Percentiles rank a stretch among this genome's conserved stretches.
Conservation (phyloP, 1,284 basidiomycete genomes). For the Ceratobasidium sp. region DNA sequence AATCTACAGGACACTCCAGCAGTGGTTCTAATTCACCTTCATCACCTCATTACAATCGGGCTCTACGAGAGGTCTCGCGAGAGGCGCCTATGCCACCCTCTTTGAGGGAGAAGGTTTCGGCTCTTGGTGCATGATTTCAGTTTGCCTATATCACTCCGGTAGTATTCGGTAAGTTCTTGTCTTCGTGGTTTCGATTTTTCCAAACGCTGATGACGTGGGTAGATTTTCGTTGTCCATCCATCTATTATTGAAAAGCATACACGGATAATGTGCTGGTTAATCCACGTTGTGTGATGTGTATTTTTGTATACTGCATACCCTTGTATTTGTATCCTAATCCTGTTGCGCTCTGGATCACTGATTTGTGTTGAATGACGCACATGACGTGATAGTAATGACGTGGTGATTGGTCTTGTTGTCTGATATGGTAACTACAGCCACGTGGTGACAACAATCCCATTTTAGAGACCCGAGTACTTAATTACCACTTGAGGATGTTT, state of each 20-base stretch:
- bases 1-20: neutral
- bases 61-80: slow-evolving; percentile 20
- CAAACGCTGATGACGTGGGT: neutral
- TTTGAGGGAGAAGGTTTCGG: slow-evolving; percentile 17
- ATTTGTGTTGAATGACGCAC: neutral
- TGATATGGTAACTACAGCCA: neutral
- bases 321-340: slow-evolving; percentile 3
- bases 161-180: neutral
- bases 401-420: neutral
- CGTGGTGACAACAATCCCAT: too few relatives aligned
- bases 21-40: slow-evolving; percentile 12
- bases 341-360: neutral
- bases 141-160: neutral
- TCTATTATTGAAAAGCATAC: slow-evolving; percentile 4
- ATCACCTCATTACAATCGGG: slow-evolving; percentile 15
- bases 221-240: neutral
- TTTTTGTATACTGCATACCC: neutral
- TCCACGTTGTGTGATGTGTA: neutral
- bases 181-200: neutral
- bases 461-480: too few relatives aligned
- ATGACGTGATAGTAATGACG: neutral
- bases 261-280: neutral
- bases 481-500: too few relatives aligned
- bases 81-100: slow-evolving; percentile 27
- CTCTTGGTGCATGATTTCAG: slow-evolving; percentile 3